Base-by-base conservation (phyloP, 768 basidiomycete species). In the Leccinum variicolor region DNA sequence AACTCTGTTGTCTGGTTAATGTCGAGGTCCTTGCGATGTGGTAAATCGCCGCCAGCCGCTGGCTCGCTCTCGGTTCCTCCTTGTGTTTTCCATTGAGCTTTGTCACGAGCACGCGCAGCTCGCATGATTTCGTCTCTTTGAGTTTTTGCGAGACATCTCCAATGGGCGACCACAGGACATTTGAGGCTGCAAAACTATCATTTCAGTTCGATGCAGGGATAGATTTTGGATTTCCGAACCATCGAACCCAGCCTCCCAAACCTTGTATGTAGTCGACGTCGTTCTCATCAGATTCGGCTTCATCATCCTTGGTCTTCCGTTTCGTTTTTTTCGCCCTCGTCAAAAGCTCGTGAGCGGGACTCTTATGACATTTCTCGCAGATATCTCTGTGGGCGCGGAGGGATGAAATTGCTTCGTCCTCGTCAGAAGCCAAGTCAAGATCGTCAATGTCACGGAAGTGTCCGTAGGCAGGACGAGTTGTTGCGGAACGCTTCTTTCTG, bases 221-320 rank as follows among this genome's bases (percentile, higher is more conserved):
- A 45, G 5, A 36, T 31, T 1, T 0, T 36, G n/a, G n/a, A 51
- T 31, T 46, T 73, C 26, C 81, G 55, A 68, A 90, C 90, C 92
- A 94, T 73, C 84, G 80, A 61, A 93, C 84, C 92, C 92, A 94
- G 26, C 92, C 92, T 13, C 92, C 92, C 48, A 87, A 73, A 7
- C 70, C 67, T 13, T 60, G 72, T 10, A 84, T 72, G 50, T 73
- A 75, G 36, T 83, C 81, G 36, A 78, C 74, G 45, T 87, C 85
- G 29, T 83, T 79, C 19, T 81, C 83, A 10, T 71, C 65, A 3
- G 62, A 55, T 51, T 84, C 86, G 43, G 80, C 78, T n/a, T 79
- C 77, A 7, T 74, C 62, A 21, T 65, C 66, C 58, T 73, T 75
- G 60, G 73, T 78, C 67, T 73, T 81, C 52, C 71, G 76, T 50